These are phyloP conservation scores for Eruca vesicaria DNA, from an alignment of 441 rosid genomes.

Conservation along the genomic window DNA sequence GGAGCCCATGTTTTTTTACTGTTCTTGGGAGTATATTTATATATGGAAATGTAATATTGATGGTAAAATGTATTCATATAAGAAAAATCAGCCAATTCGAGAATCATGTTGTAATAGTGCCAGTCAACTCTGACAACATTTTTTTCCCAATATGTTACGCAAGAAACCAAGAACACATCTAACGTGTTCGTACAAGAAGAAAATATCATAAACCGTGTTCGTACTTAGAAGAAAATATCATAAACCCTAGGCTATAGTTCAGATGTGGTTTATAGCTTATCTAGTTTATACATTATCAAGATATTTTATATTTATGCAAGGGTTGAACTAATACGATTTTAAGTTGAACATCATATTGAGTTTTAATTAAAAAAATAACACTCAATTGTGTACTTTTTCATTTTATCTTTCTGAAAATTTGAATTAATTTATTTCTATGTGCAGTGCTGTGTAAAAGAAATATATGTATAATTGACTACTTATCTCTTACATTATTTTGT, in stretches of 20 bases:
- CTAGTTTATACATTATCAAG: neutral
- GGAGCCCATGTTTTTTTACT: conserved; percentile 14
- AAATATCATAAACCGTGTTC: conserved; percentile 18
- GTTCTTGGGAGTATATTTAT: conserved; percentile 13
- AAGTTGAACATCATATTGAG: neutral
- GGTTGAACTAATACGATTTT: neutral
- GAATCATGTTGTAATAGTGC: conserved; percentile 19
- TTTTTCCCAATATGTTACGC: conserved; percentile 22
- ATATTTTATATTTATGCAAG: neutral
- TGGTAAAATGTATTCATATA: neutral
- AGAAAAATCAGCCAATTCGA: conserved; percentile 2
- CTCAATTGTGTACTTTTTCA: neutral
- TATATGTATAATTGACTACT: neutral
- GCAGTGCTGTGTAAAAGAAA: neutral
- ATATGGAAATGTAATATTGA: conserved; percentile 16
- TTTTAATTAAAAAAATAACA: neutral
- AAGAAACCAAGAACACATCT: conserved; percentile 19
- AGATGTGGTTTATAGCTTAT: neutral
- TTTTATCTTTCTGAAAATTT: neutral
- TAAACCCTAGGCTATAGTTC: conserved; percentile 21
- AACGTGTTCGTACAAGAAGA: conserved; percentile 6
- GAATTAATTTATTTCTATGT: neutral
- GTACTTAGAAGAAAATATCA: conserved; percentile 24
- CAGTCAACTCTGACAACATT: conserved; percentile 36
- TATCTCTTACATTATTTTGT: neutral